Evolutionary conservation across 2,329 filamentous ascomycete genomes (phyloP).

Genomic region (Colletotrichum destructivum): DNA sequence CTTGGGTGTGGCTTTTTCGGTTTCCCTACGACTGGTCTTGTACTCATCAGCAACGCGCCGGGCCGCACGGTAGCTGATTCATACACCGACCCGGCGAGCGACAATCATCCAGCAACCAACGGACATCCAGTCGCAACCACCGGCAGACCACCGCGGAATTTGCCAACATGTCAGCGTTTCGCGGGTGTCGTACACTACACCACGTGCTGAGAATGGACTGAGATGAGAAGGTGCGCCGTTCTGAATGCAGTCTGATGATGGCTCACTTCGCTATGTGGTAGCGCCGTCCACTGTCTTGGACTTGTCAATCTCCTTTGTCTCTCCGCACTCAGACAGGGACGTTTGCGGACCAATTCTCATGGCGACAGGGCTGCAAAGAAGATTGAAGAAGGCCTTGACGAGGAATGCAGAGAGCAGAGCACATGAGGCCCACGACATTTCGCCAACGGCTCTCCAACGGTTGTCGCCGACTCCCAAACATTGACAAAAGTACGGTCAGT

Average conservation of each 20-base stretch:
- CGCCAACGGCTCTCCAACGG: constrained; percentile 27
- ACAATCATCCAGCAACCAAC: not conserved
- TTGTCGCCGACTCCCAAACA: not conserved
- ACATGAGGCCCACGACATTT: constrained; percentile 26
- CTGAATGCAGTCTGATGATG: constrained; percentile 33
- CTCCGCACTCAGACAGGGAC: constrained; percentile 29
- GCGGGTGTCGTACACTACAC: not conserved
- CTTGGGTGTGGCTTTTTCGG: not conserved
- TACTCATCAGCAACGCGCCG: constrained; percentile 9
- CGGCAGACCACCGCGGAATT: constrained; percentile 7
- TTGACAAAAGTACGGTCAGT: not conserved
- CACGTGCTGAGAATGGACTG: constrained; percentile 29
- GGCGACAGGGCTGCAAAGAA: constrained; percentile 12
- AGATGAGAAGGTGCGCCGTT: constrained; percentile 30
- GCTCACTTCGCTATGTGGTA: constrained; percentile 14
- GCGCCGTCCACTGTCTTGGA: constrained; percentile 32
- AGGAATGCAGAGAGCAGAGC: constrained; percentile 25
- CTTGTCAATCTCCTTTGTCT: constrained; percentile 37
- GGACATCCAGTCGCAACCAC: not conserved
- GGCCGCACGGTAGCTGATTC: not conserved
- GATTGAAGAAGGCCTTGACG: constrained; percentile 6
- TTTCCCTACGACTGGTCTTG: constrained; percentile 7
- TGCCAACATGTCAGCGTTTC: constrained; percentile 6
- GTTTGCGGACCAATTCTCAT: constrained; percentile 19
- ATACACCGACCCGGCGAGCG: not conserved